Conservation (phyloP, 768 basidiomycete species). For the Trametes elegans region DNA sequence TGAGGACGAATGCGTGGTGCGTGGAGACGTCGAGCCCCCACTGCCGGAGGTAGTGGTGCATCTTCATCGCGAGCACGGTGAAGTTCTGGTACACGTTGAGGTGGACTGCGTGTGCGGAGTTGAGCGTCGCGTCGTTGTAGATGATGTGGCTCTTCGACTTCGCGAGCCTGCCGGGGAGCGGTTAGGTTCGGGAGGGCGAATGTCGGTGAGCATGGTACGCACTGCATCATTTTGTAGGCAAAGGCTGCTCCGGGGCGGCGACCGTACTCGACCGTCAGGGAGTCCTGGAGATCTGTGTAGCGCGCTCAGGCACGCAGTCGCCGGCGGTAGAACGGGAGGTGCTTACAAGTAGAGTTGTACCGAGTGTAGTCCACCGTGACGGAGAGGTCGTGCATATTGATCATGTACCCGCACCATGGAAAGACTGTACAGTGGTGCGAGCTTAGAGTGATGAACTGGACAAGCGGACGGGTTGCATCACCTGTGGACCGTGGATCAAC, state of each 20-base stretch:
- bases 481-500: constrained; percentile 45
- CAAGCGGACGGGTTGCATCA: constrained; percentile 24
- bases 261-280: constrained; percentile 68
- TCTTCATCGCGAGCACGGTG: constrained; percentile 79
- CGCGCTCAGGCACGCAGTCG: not conserved
- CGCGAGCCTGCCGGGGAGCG: constrained; percentile 48
- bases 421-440: constrained; percentile 64
- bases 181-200: not conserved
- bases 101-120: constrained; percentile 58
- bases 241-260: constrained; percentile 67
- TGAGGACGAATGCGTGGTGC: constrained; percentile 49
- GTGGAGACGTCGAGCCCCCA: constrained; percentile 49
- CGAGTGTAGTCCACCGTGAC: constrained; percentile 78
- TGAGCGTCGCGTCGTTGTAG: constrained; percentile 73
- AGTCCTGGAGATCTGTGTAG: constrained; percentile 55
- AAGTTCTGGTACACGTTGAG: constrained; percentile 88
- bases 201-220: constrained; percentile 25
- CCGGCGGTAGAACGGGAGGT: not conserved
- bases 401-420: constrained; percentile 89
- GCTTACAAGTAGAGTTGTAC: constrained; percentile 57
- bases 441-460: not conserved
- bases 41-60: constrained; percentile 74
- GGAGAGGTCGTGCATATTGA: constrained; percentile 74
- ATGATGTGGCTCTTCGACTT: constrained; percentile 77
- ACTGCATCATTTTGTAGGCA: constrained; percentile 74